Evolutionary conservation across 2,329 filamentous ascomycete species (phyloP), one percentile per base, ranked within the genome.

Genomic region (Hypoxylon sp.): DNA sequence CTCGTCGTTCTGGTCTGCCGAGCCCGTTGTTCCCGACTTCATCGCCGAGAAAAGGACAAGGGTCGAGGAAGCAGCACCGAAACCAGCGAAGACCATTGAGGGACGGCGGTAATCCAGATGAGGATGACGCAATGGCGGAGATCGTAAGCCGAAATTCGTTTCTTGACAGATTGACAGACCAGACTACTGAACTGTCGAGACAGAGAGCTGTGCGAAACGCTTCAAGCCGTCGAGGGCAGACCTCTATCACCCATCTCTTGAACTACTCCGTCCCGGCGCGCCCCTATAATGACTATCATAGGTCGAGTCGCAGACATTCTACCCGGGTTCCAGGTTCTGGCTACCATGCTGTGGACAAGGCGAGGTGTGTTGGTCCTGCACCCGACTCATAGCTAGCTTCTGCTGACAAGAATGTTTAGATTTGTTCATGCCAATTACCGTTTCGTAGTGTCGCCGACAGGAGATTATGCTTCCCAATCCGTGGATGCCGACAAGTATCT

Each of bases 381-480:
- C 56, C 12, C 5, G 29, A 29, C 19, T 34, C 51, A 19, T 27
- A n/a, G 21, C 16, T 5, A 23, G 27, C 25, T 51, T 48, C 48
- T 54, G 19, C 64, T 71, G 54, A 71, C 41, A 56, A 50, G 63
- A 43, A 16, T 54, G n/a, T 19, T 11, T 62, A 91, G 90, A 82
- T 94, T 93, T 71, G 90, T 99, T 14, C 94, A 99, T 78, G 94
- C 96, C 70, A 99, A 99, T 78, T 99, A 99, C 77, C 91, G 96
- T 60, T 99, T 99, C 78, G 91, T 99, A 63, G 94, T 99, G 54
- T 90, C 93, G 65, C 95, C 96, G 2, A 85, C 88, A 60, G 90
- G 89, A 62, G 88, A 90, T 74, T 99, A 98, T 77, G 85, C 88
- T 64, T 86, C 88, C 5, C 94, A 98, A 76, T 91, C 93, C 23